Evolutionary conservation across 2,329 filamentous ascomycete genomes (phyloP), one percentile per base, ranked within the genome.

Genomic region (Zasmidium citrigriseum): DNA sequence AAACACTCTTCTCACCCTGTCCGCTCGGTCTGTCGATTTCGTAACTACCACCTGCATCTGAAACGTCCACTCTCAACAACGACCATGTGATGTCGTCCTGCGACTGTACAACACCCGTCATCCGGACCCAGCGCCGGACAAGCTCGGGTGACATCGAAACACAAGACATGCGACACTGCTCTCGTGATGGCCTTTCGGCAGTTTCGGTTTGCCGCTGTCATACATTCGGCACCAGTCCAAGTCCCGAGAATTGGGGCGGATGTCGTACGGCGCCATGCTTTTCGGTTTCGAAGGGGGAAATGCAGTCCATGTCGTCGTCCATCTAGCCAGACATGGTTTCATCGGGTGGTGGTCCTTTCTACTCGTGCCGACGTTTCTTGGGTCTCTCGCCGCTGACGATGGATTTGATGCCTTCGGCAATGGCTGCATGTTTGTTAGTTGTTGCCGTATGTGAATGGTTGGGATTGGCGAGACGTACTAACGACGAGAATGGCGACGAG

Each of bases 401-500:
- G 20, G 62, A 54, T 46, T 63, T 63, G 53, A 64, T 55, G n/a
- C 62, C 62, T 52, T 66, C 64, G 4, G 58, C 64, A 45, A 64
- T 62, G n/a, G 64, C 62, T 65, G 51, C 14, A 23, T 34, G 14
- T 14, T 20, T 34, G 41, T 63, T 51, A 63, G 58, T 51, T 11
- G 46, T 25, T 7, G 3, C 18, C n/a, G 10, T 1, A n/a, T 46
- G 9, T 38, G n/a, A 18, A 38, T n/a, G 18, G n/a, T 46, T 11
- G 22, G 16, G n/a, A 25, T 12, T 9, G n/a, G 23, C 11, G 22
- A 44, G 12, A 57, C 63, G 16, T 60, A 55, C 64, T 68, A 20
- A 69, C 55, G 27, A 69, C 63, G 23, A 68, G 52, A 24, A 69
- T 54, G 1, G 67, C 67, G 18, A 69, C 60, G 21, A 69, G 55